Conservation (phyloP, 495 filamentous ascomycete species). For the Xylaria venustula region DNA sequence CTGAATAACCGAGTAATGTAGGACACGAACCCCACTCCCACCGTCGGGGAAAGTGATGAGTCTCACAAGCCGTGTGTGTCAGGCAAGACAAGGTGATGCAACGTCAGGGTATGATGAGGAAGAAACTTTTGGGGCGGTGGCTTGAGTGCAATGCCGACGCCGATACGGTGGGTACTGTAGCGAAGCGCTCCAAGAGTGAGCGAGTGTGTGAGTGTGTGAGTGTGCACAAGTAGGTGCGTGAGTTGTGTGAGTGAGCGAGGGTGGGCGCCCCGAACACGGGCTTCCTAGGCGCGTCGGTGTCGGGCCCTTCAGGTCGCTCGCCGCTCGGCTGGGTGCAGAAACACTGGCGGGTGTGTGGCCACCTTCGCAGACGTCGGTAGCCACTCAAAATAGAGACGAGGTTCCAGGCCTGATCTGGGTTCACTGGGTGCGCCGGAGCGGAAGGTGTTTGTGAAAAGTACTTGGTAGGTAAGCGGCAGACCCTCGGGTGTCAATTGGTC, state of each 20-base stretch:
- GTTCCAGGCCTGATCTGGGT: slow-evolving; percentile 12
- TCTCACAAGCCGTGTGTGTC: slow-evolving; percentile 25
- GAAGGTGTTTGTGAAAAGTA: slow-evolving; percentile 1
- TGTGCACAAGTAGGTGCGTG: no score
- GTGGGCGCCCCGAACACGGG: slow-evolving; percentile 14
- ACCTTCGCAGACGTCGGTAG: slow-evolving; percentile 13
- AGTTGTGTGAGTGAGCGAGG: slow-evolving; percentile 3
- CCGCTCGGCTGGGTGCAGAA: slow-evolving; percentile 30
- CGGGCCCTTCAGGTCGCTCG: slow-evolving; percentile 10
- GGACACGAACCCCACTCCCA: slow-evolving; percentile 46
- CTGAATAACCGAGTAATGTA: slow-evolving; percentile 39
- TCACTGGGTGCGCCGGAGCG: no score
- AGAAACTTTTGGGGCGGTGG: slow-evolving; percentile 16
- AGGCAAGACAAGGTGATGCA: slow-evolving; percentile 29
- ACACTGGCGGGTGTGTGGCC: slow-evolving; percentile 13
- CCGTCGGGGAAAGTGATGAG: slow-evolving; percentile 27
- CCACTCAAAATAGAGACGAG: slow-evolving; percentile 11
- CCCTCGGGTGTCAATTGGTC: not conserved
- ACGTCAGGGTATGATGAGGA: slow-evolving; percentile 14
- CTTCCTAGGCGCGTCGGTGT: slow-evolving; percentile 19
- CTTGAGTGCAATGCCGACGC: slow-evolving; percentile 9
- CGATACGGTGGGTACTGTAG: not conserved
- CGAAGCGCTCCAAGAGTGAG: not conserved
- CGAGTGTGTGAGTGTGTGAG: slow-evolving; percentile 16
- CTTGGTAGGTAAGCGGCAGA: slow-evolving; percentile 1